phyloP scores from a whole-genome alignment of 2,329 filamentous ascomycete species.

The Penicillium capsulatum region DNA sequence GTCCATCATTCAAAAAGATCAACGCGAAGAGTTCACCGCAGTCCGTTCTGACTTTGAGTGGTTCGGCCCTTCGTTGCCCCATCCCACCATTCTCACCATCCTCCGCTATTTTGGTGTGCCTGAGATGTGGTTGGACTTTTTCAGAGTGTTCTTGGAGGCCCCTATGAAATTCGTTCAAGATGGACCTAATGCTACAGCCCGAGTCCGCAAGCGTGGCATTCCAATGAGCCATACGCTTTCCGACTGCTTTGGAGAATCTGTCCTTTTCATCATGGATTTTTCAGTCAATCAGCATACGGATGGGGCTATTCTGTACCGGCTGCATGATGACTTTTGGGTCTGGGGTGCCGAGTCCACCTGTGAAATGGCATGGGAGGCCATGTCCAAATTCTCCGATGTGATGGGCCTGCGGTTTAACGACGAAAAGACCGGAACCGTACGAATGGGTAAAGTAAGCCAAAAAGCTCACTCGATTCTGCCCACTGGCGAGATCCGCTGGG shows the following conservation, averaged over 20 bases:
- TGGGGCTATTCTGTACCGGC: slow-evolving; percentile 55
- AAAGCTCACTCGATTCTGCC: slow-evolving; percentile 39
- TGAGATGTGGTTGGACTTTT: slow-evolving; percentile 55
- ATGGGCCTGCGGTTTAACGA: slow-evolving; percentile 58
- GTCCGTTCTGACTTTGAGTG: slow-evolving; percentile 57
- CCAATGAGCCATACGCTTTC: slow-evolving; percentile 59
- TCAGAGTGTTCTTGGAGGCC: slow-evolving; percentile 55
- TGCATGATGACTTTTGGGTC: slow-evolving; percentile 65
- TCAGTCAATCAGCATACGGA: slow-evolving; percentile 56
- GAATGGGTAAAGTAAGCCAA: slow-evolving; percentile 29
- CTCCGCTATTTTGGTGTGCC: slow-evolving; percentile 59
- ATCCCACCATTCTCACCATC: slow-evolving; percentile 56
- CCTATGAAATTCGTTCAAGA: slow-evolving; percentile 58
- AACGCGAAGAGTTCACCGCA: slow-evolving; percentile 50
- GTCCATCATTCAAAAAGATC: slow-evolving; percentile 48
- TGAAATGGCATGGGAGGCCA: slow-evolving; percentile 56
- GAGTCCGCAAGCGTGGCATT: slow-evolving; percentile 53
- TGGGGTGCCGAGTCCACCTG: slow-evolving; percentile 55
- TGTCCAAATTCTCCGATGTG: slow-evolving; percentile 52
- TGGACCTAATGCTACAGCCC: slow-evolving; percentile 42
- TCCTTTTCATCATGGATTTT: slow-evolving; percentile 63
- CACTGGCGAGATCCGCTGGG: slow-evolving; percentile 54
- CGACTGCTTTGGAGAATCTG: slow-evolving; percentile 56
- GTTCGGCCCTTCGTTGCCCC: slow-evolving; percentile 56
- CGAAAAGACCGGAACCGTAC: slow-evolving; percentile 54